Conservation (phyloP, 805 yeast genomes). For the Barnettozyma sp. region DNA sequence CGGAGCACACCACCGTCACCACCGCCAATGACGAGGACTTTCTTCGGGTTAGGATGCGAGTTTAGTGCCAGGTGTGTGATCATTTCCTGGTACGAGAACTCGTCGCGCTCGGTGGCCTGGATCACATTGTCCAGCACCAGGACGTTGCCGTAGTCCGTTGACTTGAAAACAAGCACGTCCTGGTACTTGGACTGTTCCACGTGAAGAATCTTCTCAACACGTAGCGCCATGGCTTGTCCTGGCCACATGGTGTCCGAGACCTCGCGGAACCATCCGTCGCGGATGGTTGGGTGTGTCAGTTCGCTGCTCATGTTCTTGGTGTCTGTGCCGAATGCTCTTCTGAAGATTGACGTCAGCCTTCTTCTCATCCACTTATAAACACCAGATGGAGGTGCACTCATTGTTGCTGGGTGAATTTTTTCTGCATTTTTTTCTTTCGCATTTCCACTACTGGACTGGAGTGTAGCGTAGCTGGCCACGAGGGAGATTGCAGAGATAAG, state of each 20-base stretch:
- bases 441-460: no score
- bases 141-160: conserved; percentile 92
- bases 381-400: no score
- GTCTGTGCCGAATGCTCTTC: not conserved
- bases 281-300: conserved; percentile 37
- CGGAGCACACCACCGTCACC: conserved; percentile 99
- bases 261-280: conserved; percentile 96
- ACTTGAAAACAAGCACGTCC: conserved; percentile 88
- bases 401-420: not conserved
- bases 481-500: no score
- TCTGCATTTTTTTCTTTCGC: not conserved
- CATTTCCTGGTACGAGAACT: conserved; percentile 97
- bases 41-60: conserved; percentile 92
- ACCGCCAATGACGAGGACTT: conserved; percentile 93
- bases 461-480: no score
- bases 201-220: conserved; percentile 81
- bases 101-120: conserved; percentile 96
- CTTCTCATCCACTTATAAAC: no score
- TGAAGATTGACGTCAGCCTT: conserved; percentile 4
- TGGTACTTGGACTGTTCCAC: conserved; percentile 84
- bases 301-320: no score
- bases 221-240: conserved; percentile 92
- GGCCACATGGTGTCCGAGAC: conserved; percentile 97
- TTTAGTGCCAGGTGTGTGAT: conserved; percentile 88
- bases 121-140: conserved; percentile 91